Evolutionary conservation across 352 stramenopile genomes (phyloP).

Genomic region (Pythium grandisporangium): DNA sequence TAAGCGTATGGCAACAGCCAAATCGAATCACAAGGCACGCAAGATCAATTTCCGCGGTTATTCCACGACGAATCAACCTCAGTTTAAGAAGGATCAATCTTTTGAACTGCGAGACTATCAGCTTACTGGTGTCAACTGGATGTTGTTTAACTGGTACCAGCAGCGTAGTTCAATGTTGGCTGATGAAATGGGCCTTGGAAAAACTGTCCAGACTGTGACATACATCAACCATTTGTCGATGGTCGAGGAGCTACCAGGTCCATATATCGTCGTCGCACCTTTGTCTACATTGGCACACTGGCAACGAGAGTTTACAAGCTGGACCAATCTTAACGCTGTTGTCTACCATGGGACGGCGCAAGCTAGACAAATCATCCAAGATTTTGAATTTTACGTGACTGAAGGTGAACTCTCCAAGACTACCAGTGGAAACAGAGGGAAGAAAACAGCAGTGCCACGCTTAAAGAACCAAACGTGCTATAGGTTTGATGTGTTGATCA

Average conservation of each 20-base stretch:
- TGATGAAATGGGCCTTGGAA: constrained; percentile 98
- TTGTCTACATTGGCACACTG: constrained; percentile 98
- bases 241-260: constrained; percentile 91
- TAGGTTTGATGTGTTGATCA: constrained; percentile 99
- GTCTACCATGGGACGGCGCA: constrained; percentile 95
- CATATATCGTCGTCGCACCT: constrained; percentile 97
- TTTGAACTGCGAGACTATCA: constrained; percentile 98
- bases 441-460: constrained; percentile 14
- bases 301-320: constrained; percentile 92
- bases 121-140: constrained; percentile 98
- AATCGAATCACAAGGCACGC: constrained; percentile 18
- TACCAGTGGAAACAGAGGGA: too few species aligned
- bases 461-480: constrained; percentile 45
- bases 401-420: constrained; percentile 20
- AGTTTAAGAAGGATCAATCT: constrained; percentile 41
- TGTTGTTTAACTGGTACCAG: constrained; percentile 98
- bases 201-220: constrained; percentile 94
- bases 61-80: constrained; percentile 38
- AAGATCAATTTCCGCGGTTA: constrained; percentile 75
- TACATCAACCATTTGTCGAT: constrained; percentile 94
- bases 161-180: constrained; percentile 97
- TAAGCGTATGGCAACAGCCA: constrained; percentile 27
- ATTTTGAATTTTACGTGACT: constrained; percentile 93
- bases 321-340: constrained; percentile 98
- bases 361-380: constrained; percentile 86